These are phyloP conservation scores for Komagataella pastoris DNA, from an alignment of 805 yeast species.

Conservation along the genomic window DNA sequence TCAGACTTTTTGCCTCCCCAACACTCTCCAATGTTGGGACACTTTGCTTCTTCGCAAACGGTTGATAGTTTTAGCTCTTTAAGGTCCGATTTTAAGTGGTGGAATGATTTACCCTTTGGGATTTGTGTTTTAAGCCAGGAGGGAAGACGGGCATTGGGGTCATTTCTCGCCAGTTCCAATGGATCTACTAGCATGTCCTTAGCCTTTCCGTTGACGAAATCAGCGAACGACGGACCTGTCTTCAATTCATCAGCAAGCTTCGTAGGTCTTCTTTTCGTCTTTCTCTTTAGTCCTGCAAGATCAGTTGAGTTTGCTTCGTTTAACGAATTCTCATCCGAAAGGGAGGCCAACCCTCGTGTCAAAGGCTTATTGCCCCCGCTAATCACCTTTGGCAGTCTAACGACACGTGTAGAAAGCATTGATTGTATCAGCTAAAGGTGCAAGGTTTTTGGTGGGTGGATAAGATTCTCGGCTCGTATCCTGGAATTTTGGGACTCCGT, in stretches of 20 bases:
- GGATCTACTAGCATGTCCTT: conserved; percentile 60
- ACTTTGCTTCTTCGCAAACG: conserved; percentile 96
- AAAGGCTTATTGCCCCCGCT: background rate
- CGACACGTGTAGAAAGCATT: background rate
- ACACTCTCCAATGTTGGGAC: conserved; percentile 99
- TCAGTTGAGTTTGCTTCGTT: background rate
- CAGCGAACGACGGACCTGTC: conserved; percentile 88
- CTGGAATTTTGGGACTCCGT: background rate
- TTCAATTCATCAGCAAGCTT: conserved; percentile 57
- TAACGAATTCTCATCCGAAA: background rate
- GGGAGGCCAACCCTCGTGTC: background rate
- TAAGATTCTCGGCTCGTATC: background rate
- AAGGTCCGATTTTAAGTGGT: conserved; percentile 72
- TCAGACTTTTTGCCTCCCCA: conserved; percentile 96
- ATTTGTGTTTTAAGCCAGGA: conserved; percentile 91
- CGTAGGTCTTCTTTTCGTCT: conserved; percentile 37
- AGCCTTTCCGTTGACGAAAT: conserved; percentile 76
- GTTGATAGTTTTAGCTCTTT: conserved; percentile 83
- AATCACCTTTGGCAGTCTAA: background rate
- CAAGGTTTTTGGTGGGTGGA: background rate
- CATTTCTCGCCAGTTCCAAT: conserved; percentile 56
- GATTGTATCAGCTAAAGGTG: background rate
- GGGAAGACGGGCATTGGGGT: conserved; percentile 66
- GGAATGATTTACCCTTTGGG: conserved; percentile 86
- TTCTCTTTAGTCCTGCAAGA: background rate